A percentile compares a stretch with the other conserved stretches of the same genome.
phyloP scores from a whole-genome alignment of 768 basidiomycete species.

The Cyathus striatus region DNA sequence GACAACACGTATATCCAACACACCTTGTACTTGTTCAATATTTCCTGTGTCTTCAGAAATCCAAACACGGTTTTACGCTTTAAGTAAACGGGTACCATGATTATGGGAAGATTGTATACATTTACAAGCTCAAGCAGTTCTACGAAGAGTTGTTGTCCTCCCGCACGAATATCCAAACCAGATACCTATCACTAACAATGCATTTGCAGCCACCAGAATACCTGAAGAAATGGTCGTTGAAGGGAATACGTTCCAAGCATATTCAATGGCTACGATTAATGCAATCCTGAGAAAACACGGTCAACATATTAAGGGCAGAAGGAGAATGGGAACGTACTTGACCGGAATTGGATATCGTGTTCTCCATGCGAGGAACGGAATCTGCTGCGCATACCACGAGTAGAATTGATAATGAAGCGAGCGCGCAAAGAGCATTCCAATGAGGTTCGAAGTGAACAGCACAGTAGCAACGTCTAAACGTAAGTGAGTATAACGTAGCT shows the following conservation, averaged over 20 bases:
- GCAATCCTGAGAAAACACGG: slow-evolving; percentile 39
- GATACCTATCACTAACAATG: slow-evolving; percentile 22
- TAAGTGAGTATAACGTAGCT: background rate
- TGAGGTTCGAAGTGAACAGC: slow-evolving; percentile 86
- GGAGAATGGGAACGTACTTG: slow-evolving; percentile 43
- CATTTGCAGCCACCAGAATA: slow-evolving; percentile 20
- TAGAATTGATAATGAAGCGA: slow-evolving; percentile 99
- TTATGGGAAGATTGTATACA: too few relatives aligned
- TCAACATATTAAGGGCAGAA: slow-evolving; percentile 4
- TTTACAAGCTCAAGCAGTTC: background rate
- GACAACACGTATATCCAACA: too few relatives aligned
- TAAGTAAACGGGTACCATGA: too few relatives aligned
- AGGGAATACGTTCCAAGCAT: slow-evolving; percentile 14
- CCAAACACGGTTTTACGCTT: too few relatives aligned
- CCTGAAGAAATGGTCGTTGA: slow-evolving; percentile 17
- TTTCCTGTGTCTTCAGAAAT: too few relatives aligned
- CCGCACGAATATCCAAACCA: slow-evolving; percentile 22
- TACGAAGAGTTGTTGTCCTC: background rate
- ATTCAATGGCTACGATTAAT: slow-evolving; percentile 32
- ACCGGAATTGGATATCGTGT: slow-evolving; percentile 56
- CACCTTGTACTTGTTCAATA: too few relatives aligned
- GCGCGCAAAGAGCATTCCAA: slow-evolving; percentile 88
- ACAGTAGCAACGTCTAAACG: slow-evolving; percentile 68
- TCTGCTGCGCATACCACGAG: slow-evolving; percentile 91
- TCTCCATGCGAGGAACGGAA: slow-evolving; percentile 80